Base-by-base conservation (phyloP, 106 monocot species). In the Hemerocallis citrina region DNA sequence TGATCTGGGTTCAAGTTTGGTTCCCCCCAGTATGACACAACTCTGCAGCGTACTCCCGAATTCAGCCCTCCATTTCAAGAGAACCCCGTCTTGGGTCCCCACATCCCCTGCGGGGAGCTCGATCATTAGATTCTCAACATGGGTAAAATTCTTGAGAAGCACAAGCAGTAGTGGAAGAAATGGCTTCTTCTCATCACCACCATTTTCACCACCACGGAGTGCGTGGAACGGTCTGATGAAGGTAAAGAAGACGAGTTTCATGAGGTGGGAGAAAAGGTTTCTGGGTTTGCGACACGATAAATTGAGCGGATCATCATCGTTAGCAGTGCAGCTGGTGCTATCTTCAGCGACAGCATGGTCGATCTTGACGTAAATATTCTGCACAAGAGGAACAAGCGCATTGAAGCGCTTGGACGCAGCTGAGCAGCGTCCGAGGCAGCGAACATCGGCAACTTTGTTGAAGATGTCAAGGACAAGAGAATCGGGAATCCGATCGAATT, bases 71-170 rank as follows among this genome's bases (percentile, higher is more conserved):
- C 91, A 91, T 49, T 82, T 91, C 61, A 91, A 62, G 15, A 91
- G 57, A 33, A 91, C 79, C n/a, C 91, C 91, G 3, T 85, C 91
- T 59, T 83, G 82, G 8, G 82, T 85, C n/a, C 85, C 68, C 0
- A 86, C 76, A 80, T 91, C 91, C 24, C 85, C 85, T 36, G 79
- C 75, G 7, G 91, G 91, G 36, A 91, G 82, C 50, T 91, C 91
- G 5, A 91, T 82, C 34, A 34, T 57, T 1, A 91, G 79, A 56
- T 79, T 82, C 19, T 73, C 65, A 15, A 91, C 70, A 25, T 86
- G 66, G 7, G 64, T 66, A 73, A 85, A 91, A 61, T 86, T 82
- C 65, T 78, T 85, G 1, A 91, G 76, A 9, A 91, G 82, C 32
- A 79, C 82, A 10, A 79, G 59, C 7, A 91, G 50, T 70, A 75